Percentiles rank a stretch among this genome's conserved stretches.
These are phyloP conservation scores for Aspergillus versicolor DNA, from an alignment of 2,329 filamentous ascomycete genomes.

Conservation along the genomic window DNA sequence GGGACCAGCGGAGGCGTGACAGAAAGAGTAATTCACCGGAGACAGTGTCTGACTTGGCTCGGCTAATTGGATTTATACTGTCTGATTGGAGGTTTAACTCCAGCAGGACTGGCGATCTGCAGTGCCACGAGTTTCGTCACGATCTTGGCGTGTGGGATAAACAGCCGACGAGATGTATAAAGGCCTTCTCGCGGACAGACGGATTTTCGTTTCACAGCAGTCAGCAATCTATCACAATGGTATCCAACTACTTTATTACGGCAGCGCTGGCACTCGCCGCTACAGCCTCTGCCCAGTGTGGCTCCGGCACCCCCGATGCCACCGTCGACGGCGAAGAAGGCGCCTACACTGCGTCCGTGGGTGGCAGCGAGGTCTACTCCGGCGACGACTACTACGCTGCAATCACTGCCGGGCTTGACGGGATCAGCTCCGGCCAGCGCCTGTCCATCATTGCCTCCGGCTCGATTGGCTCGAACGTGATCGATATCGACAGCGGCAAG, in stretches of 20 bases:
- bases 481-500: slow-evolving; percentile 10
- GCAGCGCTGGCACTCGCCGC: slow-evolving; percentile 10
- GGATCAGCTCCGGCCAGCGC: slow-evolving; percentile 9
- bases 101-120: background rate
- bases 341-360: slow-evolving; percentile 8
- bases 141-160: slow-evolving; percentile 1
- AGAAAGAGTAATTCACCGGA: background rate
- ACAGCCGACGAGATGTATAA: background rate
- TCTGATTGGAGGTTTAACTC: background rate
- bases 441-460: slow-evolving; percentile 12
- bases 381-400: slow-evolving; percentile 9
- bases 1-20: too few relatives aligned
- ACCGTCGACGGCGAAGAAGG: slow-evolving; percentile 5
- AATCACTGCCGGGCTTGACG: slow-evolving; percentile 7
- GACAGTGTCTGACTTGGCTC: background rate
- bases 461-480: slow-evolving; percentile 7
- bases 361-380: slow-evolving; percentile 8
- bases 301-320: slow-evolving; percentile 15
- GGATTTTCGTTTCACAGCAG: too few relatives aligned
- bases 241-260: background rate
- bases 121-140: background rate
- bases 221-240: background rate
- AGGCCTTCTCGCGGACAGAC: background rate
- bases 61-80: background rate
- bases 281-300: slow-evolving; percentile 6